Conservation (phyloP, 495 filamentous ascomycete genomes). For the Podospora bellae-mahoneyi region DNA sequence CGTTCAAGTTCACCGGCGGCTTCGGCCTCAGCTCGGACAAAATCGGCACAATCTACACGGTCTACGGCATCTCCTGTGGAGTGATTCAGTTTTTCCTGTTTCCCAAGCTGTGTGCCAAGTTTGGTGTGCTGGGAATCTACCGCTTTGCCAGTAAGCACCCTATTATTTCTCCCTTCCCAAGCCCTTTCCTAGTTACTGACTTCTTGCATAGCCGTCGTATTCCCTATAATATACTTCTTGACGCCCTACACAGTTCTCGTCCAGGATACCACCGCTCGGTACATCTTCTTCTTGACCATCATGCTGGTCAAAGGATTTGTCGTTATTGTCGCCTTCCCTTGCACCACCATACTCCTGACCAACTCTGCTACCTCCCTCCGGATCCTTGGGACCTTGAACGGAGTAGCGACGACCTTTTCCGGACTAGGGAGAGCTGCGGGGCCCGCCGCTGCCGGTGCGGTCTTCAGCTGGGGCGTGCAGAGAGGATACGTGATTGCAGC, state of each 20-base stretch:
- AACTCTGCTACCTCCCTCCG: conserved; percentile 74
- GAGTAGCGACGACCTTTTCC: conserved; percentile 74
- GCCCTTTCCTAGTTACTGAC: no score
- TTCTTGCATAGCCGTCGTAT: conserved; percentile 40
- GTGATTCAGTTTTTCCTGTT: conserved; percentile 78
- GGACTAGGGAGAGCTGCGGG: conserved; percentile 75
- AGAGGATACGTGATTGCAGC: conserved; percentile 68
- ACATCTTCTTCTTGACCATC: conserved; percentile 50
- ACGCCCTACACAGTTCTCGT: conserved; percentile 71
- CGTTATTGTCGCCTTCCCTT: conserved; percentile 81
- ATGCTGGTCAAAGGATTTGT: conserved; percentile 66
- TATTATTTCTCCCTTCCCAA: background rate
- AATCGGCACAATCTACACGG: conserved; percentile 74
- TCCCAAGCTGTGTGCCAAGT: conserved; percentile 62
- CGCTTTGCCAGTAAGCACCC: conserved; percentile 46
- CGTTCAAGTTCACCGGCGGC: conserved; percentile 75
- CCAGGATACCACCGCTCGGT: conserved; percentile 38
- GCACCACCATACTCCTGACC: conserved; percentile 82
- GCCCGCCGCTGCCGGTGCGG: conserved; percentile 62
- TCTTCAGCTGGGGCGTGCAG: conserved; percentile 69
- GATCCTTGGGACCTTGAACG: conserved; percentile 85
- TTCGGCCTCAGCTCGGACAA: conserved; percentile 62
- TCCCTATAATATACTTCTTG: conserved; percentile 68
- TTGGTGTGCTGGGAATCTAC: conserved; percentile 68
- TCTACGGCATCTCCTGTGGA: conserved; percentile 69